phyloP scores from a whole-genome alignment of 805 yeast species.

The Zygotorulaspora sp. region DNA sequence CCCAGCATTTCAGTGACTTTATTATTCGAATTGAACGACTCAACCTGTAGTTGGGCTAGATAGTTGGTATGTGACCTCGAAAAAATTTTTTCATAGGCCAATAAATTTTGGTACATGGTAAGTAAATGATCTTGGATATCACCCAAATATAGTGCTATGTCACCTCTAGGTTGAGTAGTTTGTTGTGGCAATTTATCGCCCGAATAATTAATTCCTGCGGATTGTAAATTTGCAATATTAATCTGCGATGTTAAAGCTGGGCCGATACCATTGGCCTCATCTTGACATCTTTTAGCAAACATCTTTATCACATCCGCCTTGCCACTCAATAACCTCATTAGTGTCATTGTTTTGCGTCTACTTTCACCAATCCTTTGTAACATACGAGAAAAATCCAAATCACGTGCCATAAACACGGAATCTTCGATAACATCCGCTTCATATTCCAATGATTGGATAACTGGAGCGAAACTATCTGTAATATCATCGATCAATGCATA shows the following conservation, averaged over 20 bases:
- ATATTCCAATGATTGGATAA: constrained; percentile 67
- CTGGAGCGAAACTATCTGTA: constrained; percentile 81
- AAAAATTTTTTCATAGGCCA: constrained; percentile 88
- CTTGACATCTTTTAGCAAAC: constrained; percentile 94
- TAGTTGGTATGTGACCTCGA: constrained; percentile 89
- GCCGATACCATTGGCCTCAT: constrained; percentile 44
- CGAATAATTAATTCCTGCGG: constrained; percentile 8
- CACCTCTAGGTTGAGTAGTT: constrained; percentile 70
- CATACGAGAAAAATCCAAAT: constrained; percentile 71
- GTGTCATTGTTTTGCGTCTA: constrained; percentile 85
- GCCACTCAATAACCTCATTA: constrained; percentile 83
- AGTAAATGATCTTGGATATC: constrained; percentile 97
- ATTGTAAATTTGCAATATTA: constrained; percentile 38
- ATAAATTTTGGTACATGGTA: constrained; percentile 88
- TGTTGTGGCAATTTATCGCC: constrained; percentile 15
- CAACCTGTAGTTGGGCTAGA: constrained; percentile 90
- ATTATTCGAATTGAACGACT: constrained; percentile 80
- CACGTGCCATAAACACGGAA: constrained; percentile 77
- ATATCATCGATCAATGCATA: constrained; percentile 80
- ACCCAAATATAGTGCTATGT: constrained; percentile 85
- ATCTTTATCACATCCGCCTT: constrained; percentile 94
- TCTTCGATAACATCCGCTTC: constrained; percentile 78
- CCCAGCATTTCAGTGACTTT: constrained; percentile 83
- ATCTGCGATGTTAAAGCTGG: constrained; percentile 40
- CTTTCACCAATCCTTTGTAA: constrained; percentile 81